Percentiles rank a stretch among this genome's conserved stretches.
Conservation (phyloP, 2,329 filamentous ascomycete genomes). For the Neofusicoccum umdonicola region DNA sequence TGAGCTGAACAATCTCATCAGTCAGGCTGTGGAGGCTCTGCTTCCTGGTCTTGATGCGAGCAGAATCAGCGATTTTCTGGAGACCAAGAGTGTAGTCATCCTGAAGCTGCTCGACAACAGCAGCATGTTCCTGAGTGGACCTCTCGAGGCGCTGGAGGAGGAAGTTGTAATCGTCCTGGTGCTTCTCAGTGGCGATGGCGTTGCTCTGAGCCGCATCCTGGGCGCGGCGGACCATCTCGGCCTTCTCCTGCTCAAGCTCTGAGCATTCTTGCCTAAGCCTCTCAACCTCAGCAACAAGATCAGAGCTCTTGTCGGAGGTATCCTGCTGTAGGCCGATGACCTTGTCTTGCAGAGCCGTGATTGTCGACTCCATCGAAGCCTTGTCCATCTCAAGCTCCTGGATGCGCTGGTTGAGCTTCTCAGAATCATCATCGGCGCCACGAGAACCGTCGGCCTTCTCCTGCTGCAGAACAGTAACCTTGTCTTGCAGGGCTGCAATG, state of each 20-base stretch:
- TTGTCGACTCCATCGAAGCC: conserved; percentile 10
- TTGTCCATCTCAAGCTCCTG: conserved; percentile 12
- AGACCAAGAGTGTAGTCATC: not conserved
- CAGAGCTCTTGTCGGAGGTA: conserved; percentile 5
- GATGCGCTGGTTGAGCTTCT: conserved; percentile 2
- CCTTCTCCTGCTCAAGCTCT: conserved; percentile 10
- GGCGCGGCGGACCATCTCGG: not conserved
- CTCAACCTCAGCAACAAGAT: conserved; percentile 12
- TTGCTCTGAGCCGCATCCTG: conserved; percentile 5
- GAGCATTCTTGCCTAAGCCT: not conserved
- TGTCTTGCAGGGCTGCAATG: conserved; percentile 5
- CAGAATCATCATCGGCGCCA: not conserved
- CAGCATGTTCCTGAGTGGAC: not conserved
- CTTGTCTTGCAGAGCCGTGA: conserved; percentile 13
- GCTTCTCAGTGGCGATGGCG: not conserved
- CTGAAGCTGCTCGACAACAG: conserved; percentile 1
- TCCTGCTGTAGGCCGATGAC: conserved; percentile 10
- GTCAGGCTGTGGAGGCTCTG: conserved; percentile 7
- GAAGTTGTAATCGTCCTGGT: not conserved
- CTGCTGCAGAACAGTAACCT: conserved; percentile 3
- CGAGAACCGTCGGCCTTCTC: conserved; percentile 1
- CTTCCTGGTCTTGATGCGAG: not conserved
- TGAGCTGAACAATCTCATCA: conserved; percentile 1
- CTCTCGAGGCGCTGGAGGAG: conserved; percentile 8
- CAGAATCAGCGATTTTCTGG: conserved; percentile 4